Base-by-base conservation (phyloP, 1,284 basidiomycete species). In the Leccinum variabile region DNA sequence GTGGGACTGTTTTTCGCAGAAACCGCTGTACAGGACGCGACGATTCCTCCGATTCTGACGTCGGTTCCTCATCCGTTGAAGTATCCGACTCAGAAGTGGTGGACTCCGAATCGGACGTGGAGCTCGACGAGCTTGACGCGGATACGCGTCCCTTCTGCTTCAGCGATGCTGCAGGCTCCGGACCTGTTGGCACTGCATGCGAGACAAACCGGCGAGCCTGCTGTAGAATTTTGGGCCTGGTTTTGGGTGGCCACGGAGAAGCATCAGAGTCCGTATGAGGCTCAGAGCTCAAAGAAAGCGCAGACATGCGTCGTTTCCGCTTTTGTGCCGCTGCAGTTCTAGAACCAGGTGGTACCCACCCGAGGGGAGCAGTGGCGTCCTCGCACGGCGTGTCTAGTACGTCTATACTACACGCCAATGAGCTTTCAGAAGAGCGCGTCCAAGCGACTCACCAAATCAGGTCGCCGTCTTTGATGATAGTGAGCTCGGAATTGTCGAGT, bases 381-480 rank as follows among this genome's bases (percentile, higher is more conserved):
- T 30, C 22, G 8, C 46, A 33, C 5, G 55, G 18, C 32, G 11
- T 39, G 10, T 61, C 44, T 13, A 11, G n/a, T 5, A 39, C 37
- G 22, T 67, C 65, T 6, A 72, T 30, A 46, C 67, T 68, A 35
- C 16, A 62, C 3, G 18, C 46, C 3, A 25, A 55, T 70, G 11
- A 59, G 62, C 8, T 25, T 41, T 3, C 7, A 14, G n/a, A 35
- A 8, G 30, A 22, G 7, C 3, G 18, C 0, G 1, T 1, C 37
- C 1, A 0, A 14, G 11, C 1, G 25, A 63, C 80, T 62, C 63
- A 80, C 81, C 70, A 72, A 37, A 83, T 69, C 1, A 82, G 64
- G 56, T 83, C 82, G 0, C 78, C 79, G 35, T 84, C 82, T 54
- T 77, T 72, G 1, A 83, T 61, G 8, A 83, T 68, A 28, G 74